Base-by-base conservation (phyloP, 2,329 filamentous ascomycete genomes). In the Podosphaera leucotricha region DNA sequence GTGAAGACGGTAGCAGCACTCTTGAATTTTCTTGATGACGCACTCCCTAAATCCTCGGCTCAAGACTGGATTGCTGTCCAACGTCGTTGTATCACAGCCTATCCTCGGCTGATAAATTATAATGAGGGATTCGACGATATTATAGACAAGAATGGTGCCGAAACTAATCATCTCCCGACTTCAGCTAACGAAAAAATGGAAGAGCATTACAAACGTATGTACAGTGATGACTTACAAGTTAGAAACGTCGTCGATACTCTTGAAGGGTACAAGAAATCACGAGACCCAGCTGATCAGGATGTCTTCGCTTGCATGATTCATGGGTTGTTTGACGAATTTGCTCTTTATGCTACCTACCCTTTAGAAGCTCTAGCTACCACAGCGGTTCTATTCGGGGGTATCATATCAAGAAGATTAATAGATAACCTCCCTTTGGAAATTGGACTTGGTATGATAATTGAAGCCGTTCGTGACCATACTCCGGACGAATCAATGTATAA, bases 261-360 rank as follows among this genome's bases (percentile, higher is more conserved):
- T 55, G 77, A 84, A 50, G 71, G 73, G 45, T 92, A 93, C 64
- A 95, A 98, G 59, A 76, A 76, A 45, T 95, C 92, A 0, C 74
- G 75, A 41, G 80, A 90, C 47, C 71, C 83, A 1, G 65, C 78
- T 15, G 84, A 94, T 48, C 90, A 95, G 59, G 90, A 98, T 57
- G 72, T 94, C 6, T 98, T 98, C 58, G 82, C 87, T 13, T 94
- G 87, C 63, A 98, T 98, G 85, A 92, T 98, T 30, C 86, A 94
- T 55, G 90, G 90, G 0, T 66, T 98, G 3, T 94, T 98, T 54
- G 90, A 98, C 54, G 90, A 98, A 63, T 98, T 94, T 59, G 79
- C 79, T 45, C 92, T 93, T 56, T 98, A 94, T 58, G 75, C 80
- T 36, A 86, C 92, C 55, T 98, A 98, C 59, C 92, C 92, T 0